A percentile compares a stretch with the other conserved stretches of the same genome.
Evolutionary conservation across 2,329 filamentous ascomycete species (phyloP).

Genomic region (Colletotrichum tamarilloi): DNA sequence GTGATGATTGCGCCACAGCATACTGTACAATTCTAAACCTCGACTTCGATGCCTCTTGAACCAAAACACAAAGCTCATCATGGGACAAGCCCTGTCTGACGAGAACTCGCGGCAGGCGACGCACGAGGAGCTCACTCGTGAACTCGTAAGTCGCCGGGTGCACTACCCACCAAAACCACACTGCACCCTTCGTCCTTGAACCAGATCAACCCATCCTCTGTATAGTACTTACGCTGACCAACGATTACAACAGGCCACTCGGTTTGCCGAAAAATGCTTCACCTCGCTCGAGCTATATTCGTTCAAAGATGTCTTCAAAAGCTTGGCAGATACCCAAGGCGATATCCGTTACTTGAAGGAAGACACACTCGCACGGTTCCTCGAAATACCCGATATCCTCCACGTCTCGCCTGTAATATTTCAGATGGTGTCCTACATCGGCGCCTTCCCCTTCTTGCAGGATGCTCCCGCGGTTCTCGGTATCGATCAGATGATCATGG

Average conservation of each 20-base stretch:
- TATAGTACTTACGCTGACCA: slow-evolving; percentile 20
- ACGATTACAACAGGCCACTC: slow-evolving; percentile 59
- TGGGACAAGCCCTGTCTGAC: slow-evolving; percentile 65
- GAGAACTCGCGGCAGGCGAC: slow-evolving; percentile 56
- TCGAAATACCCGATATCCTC: slow-evolving; percentile 78
- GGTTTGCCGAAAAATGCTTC: slow-evolving; percentile 78
- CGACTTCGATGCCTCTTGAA: background rate
- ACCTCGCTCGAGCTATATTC: slow-evolving; percentile 78
- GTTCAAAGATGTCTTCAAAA: slow-evolving; percentile 78
- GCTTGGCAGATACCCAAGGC: slow-evolving; percentile 73
- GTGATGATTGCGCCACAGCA: background rate
- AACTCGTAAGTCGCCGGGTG: slow-evolving; percentile 55
- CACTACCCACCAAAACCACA: too few relatives aligned
- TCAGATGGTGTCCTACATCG: slow-evolving; percentile 77
- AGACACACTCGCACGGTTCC: slow-evolving; percentile 76
- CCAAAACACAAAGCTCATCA: slow-evolving; percentile 41
- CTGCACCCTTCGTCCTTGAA: background rate
- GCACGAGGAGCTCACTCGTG: slow-evolving; percentile 61
- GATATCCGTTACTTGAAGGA: slow-evolving; percentile 75
- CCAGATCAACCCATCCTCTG: background rate
- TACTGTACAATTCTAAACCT: background rate
- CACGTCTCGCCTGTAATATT: slow-evolving; percentile 76
- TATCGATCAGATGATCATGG: slow-evolving; percentile 77
- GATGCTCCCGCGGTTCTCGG: slow-evolving; percentile 78
- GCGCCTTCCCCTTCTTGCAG: slow-evolving; percentile 78